Base-by-base conservation (phyloP, 2,329 filamentous ascomycete species). In the Aureobasidium sp. region DNA sequence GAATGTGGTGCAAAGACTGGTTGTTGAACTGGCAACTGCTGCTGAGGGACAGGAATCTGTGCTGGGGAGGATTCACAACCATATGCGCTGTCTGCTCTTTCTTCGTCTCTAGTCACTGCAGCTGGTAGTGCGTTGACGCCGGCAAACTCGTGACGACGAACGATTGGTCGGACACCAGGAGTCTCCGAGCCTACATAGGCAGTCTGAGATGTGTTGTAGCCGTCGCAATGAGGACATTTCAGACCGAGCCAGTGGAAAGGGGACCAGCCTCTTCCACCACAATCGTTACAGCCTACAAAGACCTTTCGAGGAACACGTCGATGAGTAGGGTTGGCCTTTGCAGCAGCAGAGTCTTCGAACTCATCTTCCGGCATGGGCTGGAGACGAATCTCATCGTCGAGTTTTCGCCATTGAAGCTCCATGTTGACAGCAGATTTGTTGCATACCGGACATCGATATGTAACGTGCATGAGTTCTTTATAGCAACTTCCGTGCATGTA, bases 401-500 rank as follows among this genome's bases (percentile, higher is more conserved):
- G 77, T 68, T 94, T 94, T 53, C 91, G 87, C 78, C 97, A 99
- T 68, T 95, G 89, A 41, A 90, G 84, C 71, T 97, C 93, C 93
- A 99, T 99, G 71, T 97, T 97, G 67, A 91, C 85, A n/a, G 96
- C 88, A 66, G 90, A 96, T 75, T 94, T 96, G 77, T 88, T 96
- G 81, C 94, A 99, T 53, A 97, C 92, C 0, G 93, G 94, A 70
- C 94, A 99, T 71, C 93, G 95, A 78, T 97, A 99, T 6, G 92
- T 95, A 3, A 86, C 87, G 69, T 87, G 87, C 80, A 95, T 92
- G 72, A 96, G 89, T 68, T 94, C 85, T 50, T 90, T 85, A 71
- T 96, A 94, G 76, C 94, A 99, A 63, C 84, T 85, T 69, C 89
- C 87, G 75, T 99, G 94, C 72, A 99, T 95, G 71, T 93, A 95